phyloP scores from a whole-genome alignment of 345 rosid genomes.

The Eucalyptus polybractea region DNA sequence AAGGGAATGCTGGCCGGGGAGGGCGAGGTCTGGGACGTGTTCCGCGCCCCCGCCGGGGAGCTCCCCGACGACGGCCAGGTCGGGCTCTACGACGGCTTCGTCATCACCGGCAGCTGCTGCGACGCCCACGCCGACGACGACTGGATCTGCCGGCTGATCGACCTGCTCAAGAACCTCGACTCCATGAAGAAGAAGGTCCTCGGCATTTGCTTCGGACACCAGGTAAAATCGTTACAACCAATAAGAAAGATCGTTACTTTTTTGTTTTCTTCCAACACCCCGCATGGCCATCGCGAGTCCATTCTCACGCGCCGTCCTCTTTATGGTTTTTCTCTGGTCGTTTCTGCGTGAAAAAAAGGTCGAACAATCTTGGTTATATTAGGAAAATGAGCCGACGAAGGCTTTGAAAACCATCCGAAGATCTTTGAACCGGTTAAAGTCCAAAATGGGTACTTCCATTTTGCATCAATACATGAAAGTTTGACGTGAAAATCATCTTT shows the following conservation, averaged over 20 bases:
- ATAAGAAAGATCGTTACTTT: neutral
- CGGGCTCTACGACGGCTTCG: slow-evolving; percentile 40
- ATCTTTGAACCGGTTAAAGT: neutral
- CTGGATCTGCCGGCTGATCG: slow-evolving; percentile 44
- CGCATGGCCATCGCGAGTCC: neutral
- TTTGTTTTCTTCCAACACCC: neutral
- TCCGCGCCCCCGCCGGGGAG: slow-evolving; percentile 25
- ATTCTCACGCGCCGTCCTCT: neutral
- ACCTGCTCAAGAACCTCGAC: slow-evolving; percentile 28
- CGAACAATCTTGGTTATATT: neutral
- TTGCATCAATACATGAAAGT: neutral
- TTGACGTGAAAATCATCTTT: neutral
- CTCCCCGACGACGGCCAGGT: slow-evolving; percentile 41
- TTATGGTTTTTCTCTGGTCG: neutral
- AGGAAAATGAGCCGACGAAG: neutral
- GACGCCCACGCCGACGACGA: slow-evolving; percentile 53
- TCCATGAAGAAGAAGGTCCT: slow-evolving; percentile 40
- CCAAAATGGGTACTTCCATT: neutral
- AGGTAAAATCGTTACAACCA: slow-evolving; percentile 15
- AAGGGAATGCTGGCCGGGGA: slow-evolving; percentile 38
- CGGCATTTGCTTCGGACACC: slow-evolving; percentile 68
- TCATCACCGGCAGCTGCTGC: slow-evolving; percentile 54
- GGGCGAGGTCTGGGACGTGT: slow-evolving; percentile 57
- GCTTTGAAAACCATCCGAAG: neutral
- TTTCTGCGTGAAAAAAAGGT: neutral